Conservation (phyloP, 768 basidiomycete genomes). For the Pisolithus sp. region DNA sequence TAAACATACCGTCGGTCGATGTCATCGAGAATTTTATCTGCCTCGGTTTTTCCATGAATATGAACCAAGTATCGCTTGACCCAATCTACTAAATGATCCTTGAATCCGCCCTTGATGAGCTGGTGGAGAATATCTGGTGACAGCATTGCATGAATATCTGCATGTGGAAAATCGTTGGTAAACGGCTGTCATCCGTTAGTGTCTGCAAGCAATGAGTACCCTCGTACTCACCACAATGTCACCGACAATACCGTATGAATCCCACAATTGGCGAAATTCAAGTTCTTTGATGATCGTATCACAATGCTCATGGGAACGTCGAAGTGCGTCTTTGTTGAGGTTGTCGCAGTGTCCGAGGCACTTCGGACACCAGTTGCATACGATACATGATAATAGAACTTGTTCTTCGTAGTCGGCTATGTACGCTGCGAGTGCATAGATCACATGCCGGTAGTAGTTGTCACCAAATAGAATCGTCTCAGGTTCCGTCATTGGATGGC, state of each 20-base stretch:
- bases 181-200: not conserved
- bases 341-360: not conserved
- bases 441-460: slow-evolving; percentile 9
- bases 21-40: no score
- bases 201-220: no score
- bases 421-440: slow-evolving; percentile 17
- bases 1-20: no score
- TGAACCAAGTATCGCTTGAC: not conserved
- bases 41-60: no score
- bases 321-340: not conserved
- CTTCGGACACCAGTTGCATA: slow-evolving; percentile 14
- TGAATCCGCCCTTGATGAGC: slow-evolving; percentile 40
- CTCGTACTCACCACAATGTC: not conserved
- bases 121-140: slow-evolving; percentile 42
- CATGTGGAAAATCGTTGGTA: not conserved
- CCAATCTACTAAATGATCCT: slow-evolving; percentile 37
- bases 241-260: slow-evolving; percentile 4
- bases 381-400: slow-evolving; percentile 10
- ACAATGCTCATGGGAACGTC: slow-evolving; percentile 14
- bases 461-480: slow-evolving; percentile 11
- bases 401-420: slow-evolving; percentile 19
- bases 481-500: slow-evolving; percentile 9
- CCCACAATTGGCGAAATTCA: slow-evolving; percentile 14
- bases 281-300: slow-evolving; percentile 9
- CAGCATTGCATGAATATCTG: slow-evolving; percentile 31